Base-by-base conservation (phyloP, 352 stramenopile genomes). In the Globisporangium megalacanthum region DNA sequence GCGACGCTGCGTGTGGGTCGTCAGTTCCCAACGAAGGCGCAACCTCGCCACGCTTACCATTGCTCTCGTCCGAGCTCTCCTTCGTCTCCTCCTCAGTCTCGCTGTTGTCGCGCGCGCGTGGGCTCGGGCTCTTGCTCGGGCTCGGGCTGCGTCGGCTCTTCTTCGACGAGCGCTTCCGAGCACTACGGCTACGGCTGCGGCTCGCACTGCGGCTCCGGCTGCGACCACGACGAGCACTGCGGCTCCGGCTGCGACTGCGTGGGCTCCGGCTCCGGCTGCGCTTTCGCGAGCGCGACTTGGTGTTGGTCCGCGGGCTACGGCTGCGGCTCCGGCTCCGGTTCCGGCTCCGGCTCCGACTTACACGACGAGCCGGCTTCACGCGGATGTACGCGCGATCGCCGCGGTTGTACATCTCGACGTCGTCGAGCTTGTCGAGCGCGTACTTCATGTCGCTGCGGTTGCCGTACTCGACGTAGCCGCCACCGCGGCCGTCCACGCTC, bases 371-470 rank as follows among this genome's bases (percentile, higher is more conserved):
- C 20, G 61, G n/a, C 9, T 70, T 74, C 20, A 88, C 75, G 17
- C 77, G 75, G 31, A 89, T 78, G 64, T 68, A 77, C 25, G 73
- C 58, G 31, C 77, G 67, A 39, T 84, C 77, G 10, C 64, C 77
- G 25, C 75, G 73, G 48, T 70, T 73, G 19, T 70, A 65, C 61
- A 90, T 79, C 45, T 87, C 75, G 37, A 69, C 65, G 55, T 86
- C 77, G 51, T 89, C 73, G 17, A 94, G 52, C 52, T 87, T 88
- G 42, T 75, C 62, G 25, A 94, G 66, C 1, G 77, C 82, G 50
- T 79, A 77, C 52, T 84, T 72, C 67, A 92, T 79, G 54, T 92
- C 78, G n/a, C 75, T 65, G 55, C 82, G 74, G 57, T 81, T 89
- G 57, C 62, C 64, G 55, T 86, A 94, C 49, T 84, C 83, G 7